Evolutionary conservation across 495 filamentous ascomycete species (phyloP).

Genomic region (Pseudomonodictys pantanalensis): DNA sequence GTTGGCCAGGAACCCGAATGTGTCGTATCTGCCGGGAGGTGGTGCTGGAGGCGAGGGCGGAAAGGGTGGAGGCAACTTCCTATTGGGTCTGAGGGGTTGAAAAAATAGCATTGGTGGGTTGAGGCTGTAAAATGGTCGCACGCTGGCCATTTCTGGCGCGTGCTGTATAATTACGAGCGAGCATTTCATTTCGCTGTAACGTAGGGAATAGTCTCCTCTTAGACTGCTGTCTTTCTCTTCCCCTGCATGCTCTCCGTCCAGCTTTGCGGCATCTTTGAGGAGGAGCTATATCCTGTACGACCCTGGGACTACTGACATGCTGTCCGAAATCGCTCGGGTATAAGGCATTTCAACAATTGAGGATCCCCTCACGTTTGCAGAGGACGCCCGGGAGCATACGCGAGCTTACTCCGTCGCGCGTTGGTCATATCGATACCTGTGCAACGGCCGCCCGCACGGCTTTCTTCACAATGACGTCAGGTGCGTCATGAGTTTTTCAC

Average conservation of each 20-base stretch:
- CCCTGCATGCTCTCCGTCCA: background rate
- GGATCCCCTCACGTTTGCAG: no score
- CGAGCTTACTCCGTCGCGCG: no score
- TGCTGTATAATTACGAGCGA: constrained; percentile 28
- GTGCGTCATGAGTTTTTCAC: no score
- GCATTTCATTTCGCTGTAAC: constrained; percentile 21
- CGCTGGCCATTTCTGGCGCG: background rate
- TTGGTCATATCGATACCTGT: no score
- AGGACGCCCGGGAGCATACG: no score
- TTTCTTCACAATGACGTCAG: no score
- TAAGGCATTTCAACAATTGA: no score
- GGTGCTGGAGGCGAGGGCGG: constrained; percentile 56
- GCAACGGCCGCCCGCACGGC: no score
- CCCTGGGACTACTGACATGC: no score
- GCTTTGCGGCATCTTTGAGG: no score
- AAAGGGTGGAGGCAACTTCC: constrained; percentile 58
- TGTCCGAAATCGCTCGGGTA: no score
- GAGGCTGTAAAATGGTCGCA: background rate
- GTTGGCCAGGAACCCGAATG: constrained; percentile 85
- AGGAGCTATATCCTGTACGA: no score
- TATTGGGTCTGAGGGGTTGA: constrained; percentile 56
- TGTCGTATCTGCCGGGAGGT: constrained; percentile 86
- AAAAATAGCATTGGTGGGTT: background rate
- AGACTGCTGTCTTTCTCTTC: background rate
- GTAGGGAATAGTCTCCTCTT: constrained; percentile 36